Evolutionary conservation across 805 yeast genomes (phyloP).

Genomic region (Babjeviella inositovora): DNA sequence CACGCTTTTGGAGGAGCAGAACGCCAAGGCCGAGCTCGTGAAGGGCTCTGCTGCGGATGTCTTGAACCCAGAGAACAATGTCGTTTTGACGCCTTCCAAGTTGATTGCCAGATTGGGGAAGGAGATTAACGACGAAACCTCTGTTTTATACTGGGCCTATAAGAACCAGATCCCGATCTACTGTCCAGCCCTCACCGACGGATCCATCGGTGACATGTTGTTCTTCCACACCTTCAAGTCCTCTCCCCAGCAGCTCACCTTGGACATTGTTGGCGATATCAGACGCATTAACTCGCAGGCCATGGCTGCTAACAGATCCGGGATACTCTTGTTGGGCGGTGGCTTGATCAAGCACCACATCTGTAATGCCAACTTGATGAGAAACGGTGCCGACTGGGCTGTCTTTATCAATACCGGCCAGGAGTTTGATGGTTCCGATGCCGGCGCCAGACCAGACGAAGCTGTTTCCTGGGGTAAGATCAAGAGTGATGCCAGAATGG

Average conservation of each 20-base stretch:
- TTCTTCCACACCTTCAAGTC: constrained; percentile 96
- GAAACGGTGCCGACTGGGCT: constrained; percentile 98
- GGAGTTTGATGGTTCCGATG: constrained; percentile 97
- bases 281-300: constrained; percentile 84
- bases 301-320: constrained; percentile 88
- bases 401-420: constrained; percentile 96
- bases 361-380: constrained; percentile 95
- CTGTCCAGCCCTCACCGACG: constrained; percentile 97
- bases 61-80: constrained; percentile 44
- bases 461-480: constrained; percentile 99
- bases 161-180: constrained; percentile 91
- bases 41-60: constrained; percentile 32
- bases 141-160: constrained; percentile 96
- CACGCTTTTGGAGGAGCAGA: constrained; percentile 77
- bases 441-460: constrained; percentile 98
- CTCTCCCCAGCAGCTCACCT: constrained; percentile 74
- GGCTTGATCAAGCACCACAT: constrained; percentile 95
- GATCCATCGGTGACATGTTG: constrained; percentile 97
- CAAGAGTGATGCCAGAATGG: constrained; percentile 82
- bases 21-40: constrained; percentile 25
- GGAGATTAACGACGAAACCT: constrained; percentile 85
- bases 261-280: constrained; percentile 91
- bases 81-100: constrained; percentile 90
- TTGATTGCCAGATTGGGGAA: constrained; percentile 88
- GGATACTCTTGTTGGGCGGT: constrained; percentile 94